Conservation (phyloP, 257 asterid species). For the Solanum pennellii region DNA sequence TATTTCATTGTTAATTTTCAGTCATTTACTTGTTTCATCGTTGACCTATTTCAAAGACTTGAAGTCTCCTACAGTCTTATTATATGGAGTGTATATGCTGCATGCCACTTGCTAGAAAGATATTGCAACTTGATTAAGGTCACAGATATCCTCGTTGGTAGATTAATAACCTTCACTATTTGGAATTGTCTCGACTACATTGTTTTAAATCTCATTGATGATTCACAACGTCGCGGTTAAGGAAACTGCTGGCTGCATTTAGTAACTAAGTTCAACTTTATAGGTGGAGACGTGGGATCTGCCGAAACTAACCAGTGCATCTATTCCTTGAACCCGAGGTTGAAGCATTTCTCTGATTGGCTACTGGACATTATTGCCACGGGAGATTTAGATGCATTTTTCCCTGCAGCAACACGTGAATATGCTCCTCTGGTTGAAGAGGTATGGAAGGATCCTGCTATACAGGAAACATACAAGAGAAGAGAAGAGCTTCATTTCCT, state of each 20-base stretch:
- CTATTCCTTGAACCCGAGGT: conserved; percentile 27
- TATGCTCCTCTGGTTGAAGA: not conserved
- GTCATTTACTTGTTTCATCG: not conserved
- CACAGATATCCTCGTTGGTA: not conserved
- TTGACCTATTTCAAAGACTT: not conserved
- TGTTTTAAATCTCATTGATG: not conserved
- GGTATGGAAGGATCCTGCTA: conserved; percentile 35
- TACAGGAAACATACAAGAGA: conserved; percentile 70
- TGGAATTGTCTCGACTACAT: not conserved
- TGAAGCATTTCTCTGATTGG: conserved; percentile 86
- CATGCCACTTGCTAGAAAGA: not conserved
- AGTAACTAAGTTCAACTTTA: not conserved
- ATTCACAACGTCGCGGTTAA: not conserved
- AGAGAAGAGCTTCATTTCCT: conserved; percentile 79
- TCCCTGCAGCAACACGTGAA: conserved; percentile 8
- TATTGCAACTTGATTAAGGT: not conserved
- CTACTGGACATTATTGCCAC: conserved; percentile 87
- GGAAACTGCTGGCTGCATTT: not conserved
- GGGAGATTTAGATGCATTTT: conserved; percentile 84
- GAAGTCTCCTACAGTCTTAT: not conserved
- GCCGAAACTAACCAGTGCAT: conserved; percentile 19
- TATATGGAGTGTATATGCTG: not conserved
- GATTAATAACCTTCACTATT: not conserved
- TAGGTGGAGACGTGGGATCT: not conserved
- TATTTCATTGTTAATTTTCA: not conserved